These are phyloP conservation scores for Kodamaea anthophila DNA, from an alignment of 1,139 yeast species.

Conservation along the genomic window DNA sequence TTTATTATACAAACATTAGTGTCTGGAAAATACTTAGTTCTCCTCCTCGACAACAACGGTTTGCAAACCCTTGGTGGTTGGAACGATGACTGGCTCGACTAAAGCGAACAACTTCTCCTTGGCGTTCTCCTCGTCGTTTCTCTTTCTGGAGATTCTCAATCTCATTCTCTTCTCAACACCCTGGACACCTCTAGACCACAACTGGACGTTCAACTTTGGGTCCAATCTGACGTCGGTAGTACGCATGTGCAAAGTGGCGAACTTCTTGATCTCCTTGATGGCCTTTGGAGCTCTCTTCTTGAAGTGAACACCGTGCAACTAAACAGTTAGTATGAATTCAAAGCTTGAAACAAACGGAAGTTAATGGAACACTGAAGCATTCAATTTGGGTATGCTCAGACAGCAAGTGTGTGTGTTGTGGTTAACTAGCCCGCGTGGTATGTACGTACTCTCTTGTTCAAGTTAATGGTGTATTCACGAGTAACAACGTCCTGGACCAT, in stretches of 20 bases:
- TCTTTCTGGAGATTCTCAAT: conserved; percentile 98
- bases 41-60: conserved; percentile 93
- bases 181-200: conserved; percentile 99
- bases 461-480: conserved; percentile 99
- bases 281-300: conserved; percentile 99
- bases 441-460: conserved; percentile 94
- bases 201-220: conserved; percentile 96
- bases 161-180: conserved; percentile 98
- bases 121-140: conserved; percentile 99
- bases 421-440: not conserved
- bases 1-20: conserved; percentile 11
- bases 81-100: conserved; percentile 95
- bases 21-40: conserved; percentile 38
- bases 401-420: too few species aligned
- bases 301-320: conserved; percentile 98
- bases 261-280: conserved; percentile 98
- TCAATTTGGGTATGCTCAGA: too few species aligned
- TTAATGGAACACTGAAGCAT: too few species aligned
- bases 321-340: conserved; percentile 32
- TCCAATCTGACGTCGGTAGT: conserved; percentile 98
- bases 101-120: conserved; percentile 96
- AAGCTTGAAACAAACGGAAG: not conserved
- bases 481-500: conserved; percentile 99
- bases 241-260: conserved; percentile 98
- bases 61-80: conserved; percentile 95